Evolutionary conservation across 306 rosid species (phyloP).

Genomic region (Pterocarpus macrocarpus): DNA sequence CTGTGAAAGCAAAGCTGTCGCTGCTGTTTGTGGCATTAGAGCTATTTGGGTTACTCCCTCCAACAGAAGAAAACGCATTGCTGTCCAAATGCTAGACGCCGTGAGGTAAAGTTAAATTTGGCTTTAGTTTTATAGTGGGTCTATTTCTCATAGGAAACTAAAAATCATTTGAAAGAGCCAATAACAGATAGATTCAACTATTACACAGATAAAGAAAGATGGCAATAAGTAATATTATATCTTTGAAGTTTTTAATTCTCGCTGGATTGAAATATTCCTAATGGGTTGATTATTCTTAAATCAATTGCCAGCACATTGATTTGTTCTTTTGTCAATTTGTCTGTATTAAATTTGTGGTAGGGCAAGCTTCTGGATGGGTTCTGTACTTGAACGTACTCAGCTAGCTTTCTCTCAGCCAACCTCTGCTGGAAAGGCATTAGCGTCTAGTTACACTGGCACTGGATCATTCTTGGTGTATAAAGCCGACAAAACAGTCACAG

Average conservation of each 20-base stretch:
- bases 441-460: conserved; percentile 65
- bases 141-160: neutral
- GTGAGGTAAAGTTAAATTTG: conserved; percentile 64
- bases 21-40: conserved; percentile 81
- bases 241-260: neutral
- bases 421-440: conserved; percentile 78
- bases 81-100: conserved; percentile 76
- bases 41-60: conserved; percentile 91
- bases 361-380: conserved; percentile 66
- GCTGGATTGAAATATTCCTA: conserved; percentile 1
- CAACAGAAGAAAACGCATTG: conserved; percentile 77
- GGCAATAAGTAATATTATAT: neutral
- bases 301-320: neutral
- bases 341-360: conserved; percentile 54
- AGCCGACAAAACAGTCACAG: conserved; percentile 30
- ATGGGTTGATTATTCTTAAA: conserved; percentile 25
- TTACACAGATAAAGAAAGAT: neutral
- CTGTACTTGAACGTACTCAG: conserved; percentile 64
- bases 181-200: conserved; percentile 14
- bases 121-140: neutral
- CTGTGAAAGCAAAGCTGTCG: conserved; percentile 64
- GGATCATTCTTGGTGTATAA: conserved; percentile 73
- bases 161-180: neutral
- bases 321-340: conserved; percentile 17
- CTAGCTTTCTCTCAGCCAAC: conserved; percentile 90